Evolutionary conservation across 2,329 filamentous ascomycete genomes (phyloP).

Genomic region (Ophiosphaerella korrae): DNA sequence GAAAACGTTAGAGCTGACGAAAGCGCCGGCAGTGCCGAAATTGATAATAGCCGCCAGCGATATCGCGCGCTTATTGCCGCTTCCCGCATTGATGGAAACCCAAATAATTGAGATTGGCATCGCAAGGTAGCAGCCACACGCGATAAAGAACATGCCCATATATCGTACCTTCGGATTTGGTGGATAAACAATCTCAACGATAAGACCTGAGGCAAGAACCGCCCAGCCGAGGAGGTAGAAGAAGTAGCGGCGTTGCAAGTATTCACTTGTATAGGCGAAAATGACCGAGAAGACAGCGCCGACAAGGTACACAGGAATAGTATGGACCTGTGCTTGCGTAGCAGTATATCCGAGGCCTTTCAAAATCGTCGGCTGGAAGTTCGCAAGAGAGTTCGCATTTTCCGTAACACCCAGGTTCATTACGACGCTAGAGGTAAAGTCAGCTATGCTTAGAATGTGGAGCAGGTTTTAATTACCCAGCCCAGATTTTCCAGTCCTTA

Average conservation of each 20-base stretch:
- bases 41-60: slow-evolving; percentile 29
- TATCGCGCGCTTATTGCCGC: slow-evolving; percentile 33
- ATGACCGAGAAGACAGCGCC: slow-evolving; percentile 36
- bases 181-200: slow-evolving; percentile 54
- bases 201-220: slow-evolving; percentile 56
- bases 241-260: slow-evolving; percentile 31
- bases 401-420: slow-evolving; percentile 39
- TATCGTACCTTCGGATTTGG: slow-evolving; percentile 50
- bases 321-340: slow-evolving; percentile 41
- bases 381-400: slow-evolving; percentile 39
- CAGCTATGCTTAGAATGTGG: not conserved
- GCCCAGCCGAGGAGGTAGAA: slow-evolving; percentile 38
- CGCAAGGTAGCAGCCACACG: slow-evolving; percentile 60
- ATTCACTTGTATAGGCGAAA: slow-evolving; percentile 37
- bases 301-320: slow-evolving; percentile 43
- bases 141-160: slow-evolving; percentile 60
- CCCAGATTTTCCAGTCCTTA: slow-evolving; percentile 63
- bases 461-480: slow-evolving; percentile 54
- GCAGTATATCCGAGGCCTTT: slow-evolving; percentile 42
- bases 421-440: slow-evolving; percentile 16
- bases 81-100: slow-evolving; percentile 58
- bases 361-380: slow-evolving; percentile 45
- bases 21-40: slow-evolving; percentile 61
- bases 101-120: slow-evolving; percentile 62
- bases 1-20: slow-evolving; percentile 54